Evolutionary conservation across 768 basidiomycete species (phyloP).

Genomic region (Pholiota microspora): DNA sequence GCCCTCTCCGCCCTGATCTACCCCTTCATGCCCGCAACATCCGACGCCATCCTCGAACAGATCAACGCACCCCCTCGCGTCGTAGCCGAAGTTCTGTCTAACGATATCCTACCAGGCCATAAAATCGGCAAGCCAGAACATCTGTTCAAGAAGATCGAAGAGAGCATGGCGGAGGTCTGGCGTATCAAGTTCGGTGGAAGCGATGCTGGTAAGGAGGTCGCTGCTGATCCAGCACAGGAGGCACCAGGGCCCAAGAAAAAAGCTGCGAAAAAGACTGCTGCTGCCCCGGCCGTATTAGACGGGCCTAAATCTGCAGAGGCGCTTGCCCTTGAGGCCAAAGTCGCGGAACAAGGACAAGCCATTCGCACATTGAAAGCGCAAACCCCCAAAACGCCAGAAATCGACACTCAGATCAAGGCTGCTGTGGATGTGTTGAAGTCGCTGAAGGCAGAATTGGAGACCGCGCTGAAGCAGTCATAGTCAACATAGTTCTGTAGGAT

Average conservation of each 20-base stretch:
- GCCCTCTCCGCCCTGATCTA: constrained; percentile 80
- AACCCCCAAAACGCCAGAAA: constrained; percentile 53
- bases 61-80: constrained; percentile 86
- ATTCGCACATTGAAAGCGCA: constrained; percentile 73
- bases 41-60: constrained; percentile 76
- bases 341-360: constrained; percentile 71
- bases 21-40: constrained; percentile 96
- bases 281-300: constrained; percentile 32
- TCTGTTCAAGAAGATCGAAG: constrained; percentile 93
- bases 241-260: constrained; percentile 57
- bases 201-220: constrained; percentile 27
- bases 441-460: constrained; percentile 58
- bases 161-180: constrained; percentile 85
- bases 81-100: constrained; percentile 68
- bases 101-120: constrained; percentile 88
- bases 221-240: constrained; percentile 39
- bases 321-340: constrained; percentile 67
- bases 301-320: constrained; percentile 74
- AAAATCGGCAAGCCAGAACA: constrained; percentile 82
- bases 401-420: constrained; percentile 57
- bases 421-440: constrained; percentile 65
- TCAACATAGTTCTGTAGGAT: too few relatives aligned
- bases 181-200: constrained; percentile 75
- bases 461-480: constrained; percentile 15
- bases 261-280: constrained; percentile 45